Evolutionary conservation across 2,329 filamentous ascomycete species (phyloP).

Genomic region (Curvularia sp.): DNA sequence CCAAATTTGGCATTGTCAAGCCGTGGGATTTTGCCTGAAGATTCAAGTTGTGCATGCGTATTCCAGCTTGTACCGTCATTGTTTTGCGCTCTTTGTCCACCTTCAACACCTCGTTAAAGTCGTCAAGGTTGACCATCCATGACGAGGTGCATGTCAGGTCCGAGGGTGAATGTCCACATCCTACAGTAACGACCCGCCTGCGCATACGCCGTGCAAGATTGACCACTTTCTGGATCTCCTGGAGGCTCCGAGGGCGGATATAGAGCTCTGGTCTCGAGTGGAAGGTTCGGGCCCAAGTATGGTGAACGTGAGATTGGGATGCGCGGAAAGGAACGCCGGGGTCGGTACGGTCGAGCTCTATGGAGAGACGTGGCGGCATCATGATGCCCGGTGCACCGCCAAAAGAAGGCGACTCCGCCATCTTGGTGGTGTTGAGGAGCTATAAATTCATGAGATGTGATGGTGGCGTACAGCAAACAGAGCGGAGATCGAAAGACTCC

Average conservation of each 20-base stretch:
- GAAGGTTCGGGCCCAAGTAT: constrained; percentile 95
- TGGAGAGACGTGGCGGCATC: constrained; percentile 53
- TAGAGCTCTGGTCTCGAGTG: constrained; percentile 89
- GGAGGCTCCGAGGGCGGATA: constrained; percentile 78
- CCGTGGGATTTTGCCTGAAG: constrained; percentile 75
- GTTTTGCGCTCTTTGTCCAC: constrained; percentile 70
- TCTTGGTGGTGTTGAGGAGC: constrained; percentile 20
- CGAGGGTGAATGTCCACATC: constrained; percentile 89
- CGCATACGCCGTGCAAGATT: constrained; percentile 81
- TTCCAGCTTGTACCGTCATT: constrained; percentile 85
- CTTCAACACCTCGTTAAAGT: constrained; percentile 74
- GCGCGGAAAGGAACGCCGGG: constrained; percentile 78
- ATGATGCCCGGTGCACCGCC: constrained; percentile 29
- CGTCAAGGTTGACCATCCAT: constrained; percentile 94
- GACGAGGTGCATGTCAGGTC: constrained; percentile 90
- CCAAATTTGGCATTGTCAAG: constrained; percentile 87
- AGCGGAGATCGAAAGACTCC: constrained; percentile 13
- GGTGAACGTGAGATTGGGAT: constrained; percentile 74
- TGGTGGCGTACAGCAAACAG: constrained; percentile 6
- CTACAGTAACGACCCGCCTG: constrained; percentile 82
- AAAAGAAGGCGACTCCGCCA: constrained; percentile 30
- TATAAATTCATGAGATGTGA: constrained; percentile 10
- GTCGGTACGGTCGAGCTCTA: constrained; percentile 66
- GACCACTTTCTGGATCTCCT: constrained; percentile 84
- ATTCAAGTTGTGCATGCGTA: constrained; percentile 78